Evolutionary conservation across 768 basidiomycete genomes (phyloP).

Genomic region (Porphyrellus cyaneotinctus): DNA sequence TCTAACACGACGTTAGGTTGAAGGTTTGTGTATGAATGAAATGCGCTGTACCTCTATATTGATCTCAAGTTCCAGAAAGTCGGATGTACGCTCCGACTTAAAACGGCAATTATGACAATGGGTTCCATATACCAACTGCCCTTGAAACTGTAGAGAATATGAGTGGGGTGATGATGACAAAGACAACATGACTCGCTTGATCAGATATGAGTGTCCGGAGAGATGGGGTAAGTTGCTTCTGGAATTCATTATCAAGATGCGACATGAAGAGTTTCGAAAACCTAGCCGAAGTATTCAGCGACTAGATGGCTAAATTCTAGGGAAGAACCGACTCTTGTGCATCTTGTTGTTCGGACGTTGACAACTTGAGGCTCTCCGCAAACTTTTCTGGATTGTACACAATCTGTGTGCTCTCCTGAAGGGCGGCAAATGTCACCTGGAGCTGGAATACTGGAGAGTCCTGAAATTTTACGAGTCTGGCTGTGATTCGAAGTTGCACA

Average conservation of each 20-base stretch:
- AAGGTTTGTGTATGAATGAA: neutral
- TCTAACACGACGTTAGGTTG: slow-evolving; percentile 37
- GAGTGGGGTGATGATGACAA: neutral
- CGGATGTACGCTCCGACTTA: slow-evolving; percentile 61
- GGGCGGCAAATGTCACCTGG: slow-evolving; percentile 78
- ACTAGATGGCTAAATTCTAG: neutral
- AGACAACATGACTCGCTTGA: slow-evolving; percentile 47
- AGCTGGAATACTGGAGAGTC: slow-evolving; percentile 77
- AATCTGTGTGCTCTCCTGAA: slow-evolving; percentile 66
- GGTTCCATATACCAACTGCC: slow-evolving; percentile 76
- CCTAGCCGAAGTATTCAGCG: slow-evolving; percentile 37
- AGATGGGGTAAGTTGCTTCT: slow-evolving; percentile 63
- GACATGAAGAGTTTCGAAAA: slow-evolving; percentile 95
- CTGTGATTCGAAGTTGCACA: neutral
- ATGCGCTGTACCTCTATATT: slow-evolving; percentile 57
- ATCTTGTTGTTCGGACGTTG: slow-evolving; percentile 89
- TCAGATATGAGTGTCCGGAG: slow-evolving; percentile 68
- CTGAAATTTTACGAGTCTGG: slow-evolving; percentile 32
- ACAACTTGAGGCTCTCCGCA: slow-evolving; percentile 78
- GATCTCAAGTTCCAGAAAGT: slow-evolving; percentile 87
- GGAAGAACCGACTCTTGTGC: slow-evolving; percentile 76
- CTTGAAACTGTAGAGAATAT: slow-evolving; percentile 67
- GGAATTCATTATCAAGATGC: slow-evolving; percentile 82
- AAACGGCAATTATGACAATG: slow-evolving; percentile 66
- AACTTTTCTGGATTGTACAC: slow-evolving; percentile 83